Base-by-base conservation (phyloP, 352 stramenopile species). In the Blastocystis sp. region DNA sequence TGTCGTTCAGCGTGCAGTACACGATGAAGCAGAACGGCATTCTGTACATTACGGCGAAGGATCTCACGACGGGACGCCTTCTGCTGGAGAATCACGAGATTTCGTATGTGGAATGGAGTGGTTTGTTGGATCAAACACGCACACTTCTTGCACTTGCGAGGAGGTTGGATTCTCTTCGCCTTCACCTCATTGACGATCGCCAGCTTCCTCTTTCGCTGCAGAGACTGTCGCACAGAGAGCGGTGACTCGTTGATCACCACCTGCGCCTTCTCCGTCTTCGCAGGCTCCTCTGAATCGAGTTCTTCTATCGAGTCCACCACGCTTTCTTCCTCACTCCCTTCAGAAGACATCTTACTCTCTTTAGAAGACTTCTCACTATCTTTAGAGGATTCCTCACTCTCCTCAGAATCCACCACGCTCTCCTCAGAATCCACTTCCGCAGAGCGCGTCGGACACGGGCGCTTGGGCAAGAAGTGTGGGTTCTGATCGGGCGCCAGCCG, bases 71-170 rank as follows among this genome's bases (percentile, higher is more conserved):
- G 19, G 29, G 21, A 21, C 35, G n/a, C 19, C 4, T 69, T 21
- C 9, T 85, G 6, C 9, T 81, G 26, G 24, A 51, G 67, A 33
- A 69, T 51, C n/a, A 31, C 12, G 39, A 45, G 35, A 45, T 85
- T 0, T 21, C 65, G 6, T 85, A 31, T 24, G 21, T 50, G 1
- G 61, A 85, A 31, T 85, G 29, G 24, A 55, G 35, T 24, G 3
- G 9, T 85, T 67, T 21, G 16, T 66, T 69, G 16, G 10, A 85
- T 19, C 45, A 55, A 85, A 67, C 55, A 69, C 4, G 41, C 37
- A 77, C 31, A 26, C n/a, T 50, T 45, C 61, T 81, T 81, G 61
- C 70, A 81, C 12, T 29, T 31, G 39, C 70, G 70, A 62, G 31
- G 1, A 24, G 70, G 70, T 35, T 81, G 70, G 51, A 81, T 65